These are phyloP conservation scores for Zasmidium cellare DNA, from an alignment of 2,329 filamentous ascomycete species.

Conservation along the genomic window DNA sequence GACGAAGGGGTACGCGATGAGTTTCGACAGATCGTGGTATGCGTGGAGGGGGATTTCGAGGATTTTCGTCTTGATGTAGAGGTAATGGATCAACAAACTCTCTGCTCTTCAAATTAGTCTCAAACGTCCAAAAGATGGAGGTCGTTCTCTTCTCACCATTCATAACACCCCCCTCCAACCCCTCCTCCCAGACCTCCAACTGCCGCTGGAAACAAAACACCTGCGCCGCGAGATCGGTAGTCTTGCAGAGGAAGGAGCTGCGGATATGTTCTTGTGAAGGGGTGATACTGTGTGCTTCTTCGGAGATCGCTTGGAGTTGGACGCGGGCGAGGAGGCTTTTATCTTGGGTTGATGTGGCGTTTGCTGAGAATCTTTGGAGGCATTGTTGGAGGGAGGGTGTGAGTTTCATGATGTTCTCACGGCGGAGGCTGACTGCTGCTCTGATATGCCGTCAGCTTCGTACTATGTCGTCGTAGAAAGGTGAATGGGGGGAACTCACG, in stretches of 20 bases:
- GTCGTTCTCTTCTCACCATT: not conserved
- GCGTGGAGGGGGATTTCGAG: not conserved
- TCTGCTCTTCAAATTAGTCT: not conserved
- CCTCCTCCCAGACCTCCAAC: not conserved
- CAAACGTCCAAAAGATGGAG: no score
- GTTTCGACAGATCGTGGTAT: not conserved
- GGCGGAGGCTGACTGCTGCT: not conserved
- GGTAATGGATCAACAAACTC: not conserved
- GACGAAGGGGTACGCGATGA: not conserved
- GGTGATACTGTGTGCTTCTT: not conserved
- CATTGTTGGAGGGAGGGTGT: not conserved
- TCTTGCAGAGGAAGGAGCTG: not conserved
- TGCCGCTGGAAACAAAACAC: not conserved
- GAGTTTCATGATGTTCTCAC: not conserved
- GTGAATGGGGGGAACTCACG: not conserved
- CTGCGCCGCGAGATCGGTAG: not conserved
- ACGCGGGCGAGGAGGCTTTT: not conserved
- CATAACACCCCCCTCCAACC: not conserved
- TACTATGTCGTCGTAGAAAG: not conserved
- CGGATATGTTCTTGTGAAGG: not conserved
- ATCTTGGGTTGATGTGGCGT: not conserved
- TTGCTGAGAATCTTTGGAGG: not conserved
- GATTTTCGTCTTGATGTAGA: not conserved
- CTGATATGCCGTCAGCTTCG: not conserved
- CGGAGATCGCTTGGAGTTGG: not conserved